Evolutionary conservation across 2,329 filamentous ascomycete species (phyloP).

Genomic region (Capronia coronata): DNA sequence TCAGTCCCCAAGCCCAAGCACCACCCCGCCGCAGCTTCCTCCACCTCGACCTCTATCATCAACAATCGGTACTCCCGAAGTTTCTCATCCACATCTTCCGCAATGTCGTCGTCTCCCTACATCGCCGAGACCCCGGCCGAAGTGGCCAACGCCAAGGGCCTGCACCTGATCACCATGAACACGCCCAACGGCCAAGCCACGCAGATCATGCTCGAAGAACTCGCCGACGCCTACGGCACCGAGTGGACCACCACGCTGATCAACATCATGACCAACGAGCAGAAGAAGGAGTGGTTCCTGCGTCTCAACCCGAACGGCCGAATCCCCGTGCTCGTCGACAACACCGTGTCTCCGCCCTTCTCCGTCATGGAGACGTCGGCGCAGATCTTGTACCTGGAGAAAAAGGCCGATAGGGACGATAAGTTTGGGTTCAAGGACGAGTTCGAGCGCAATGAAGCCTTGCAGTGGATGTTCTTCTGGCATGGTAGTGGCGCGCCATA

Average conservation of each 20-base stretch:
- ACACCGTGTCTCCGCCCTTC: conserved; percentile 45
- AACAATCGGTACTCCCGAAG: too few species aligned
- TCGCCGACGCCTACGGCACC: conserved; percentile 46
- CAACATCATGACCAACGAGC: conserved; percentile 48
- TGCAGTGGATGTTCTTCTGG: conserved; percentile 54
- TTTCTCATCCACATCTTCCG: too few species aligned
- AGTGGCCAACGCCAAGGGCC: conserved; percentile 45
- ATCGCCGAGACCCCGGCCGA: conserved; percentile 41
- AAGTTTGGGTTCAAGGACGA: conserved; percentile 49
- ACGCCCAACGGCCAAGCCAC: conserved; percentile 50
- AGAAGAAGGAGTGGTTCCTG: conserved; percentile 47
- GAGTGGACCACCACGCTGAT: conserved; percentile 46
- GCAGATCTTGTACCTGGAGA: conserved; percentile 49
- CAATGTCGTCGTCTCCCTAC: conserved; percentile 38
- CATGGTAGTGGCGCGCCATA: conserved; percentile 29
- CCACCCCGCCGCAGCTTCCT: too few species aligned
- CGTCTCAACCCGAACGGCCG: conserved; percentile 33
- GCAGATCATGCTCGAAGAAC: conserved; percentile 51
- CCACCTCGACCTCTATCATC: too few species aligned
- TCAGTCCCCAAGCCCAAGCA: too few species aligned
- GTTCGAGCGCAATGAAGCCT: conserved; percentile 43
- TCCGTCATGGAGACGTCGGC: conserved; percentile 50
- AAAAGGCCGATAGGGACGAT: conserved; percentile 45
- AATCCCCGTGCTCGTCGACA: conserved; percentile 49
- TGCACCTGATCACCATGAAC: conserved; percentile 47